Evolutionary conservation across 2,329 filamentous ascomycete genomes (phyloP), one percentile per base, ranked within the genome.

Genomic region (Penicillium sp.): DNA sequence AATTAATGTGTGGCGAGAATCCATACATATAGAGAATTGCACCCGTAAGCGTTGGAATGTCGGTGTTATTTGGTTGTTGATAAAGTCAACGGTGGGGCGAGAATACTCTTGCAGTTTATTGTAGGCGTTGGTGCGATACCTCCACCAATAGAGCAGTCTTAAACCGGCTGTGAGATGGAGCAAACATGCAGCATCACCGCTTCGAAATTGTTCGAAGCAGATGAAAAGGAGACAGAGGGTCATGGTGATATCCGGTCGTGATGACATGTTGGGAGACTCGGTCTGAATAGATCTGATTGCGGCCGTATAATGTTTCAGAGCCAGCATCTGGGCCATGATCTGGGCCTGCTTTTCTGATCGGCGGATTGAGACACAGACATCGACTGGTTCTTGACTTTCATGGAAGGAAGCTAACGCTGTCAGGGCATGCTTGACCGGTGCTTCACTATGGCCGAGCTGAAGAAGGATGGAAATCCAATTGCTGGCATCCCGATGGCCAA

Each of bases 21-120:
- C 48, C 48, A 45, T 50, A n/a, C 48, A 50, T 26, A 50, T n/a
- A 10, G 48, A 50, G 9, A 50, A 50, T 28, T 50, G 48, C 13
- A 50, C 48, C 1, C 48, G 48, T 19, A 50, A 21, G 1, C 48
- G 42, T 28, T 50, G 48, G 3, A 50, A 26, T 2, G 33, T 17
- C 6, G 48, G 42, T 4, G 42, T 50, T n/a, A 50, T 50, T 12
- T 50, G 22, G 9, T 50, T 29, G 28, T 50, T 50, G 22, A 50
- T 45, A n/a, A 45, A 37, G 9, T 50, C 37, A 3, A 45, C 12
- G 3, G 37, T 42, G 1, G 48, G 37, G 0, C 48, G 48, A 34
- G 42, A 45, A 19, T 50, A 50, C 31, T 45, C 29, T 24, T 42
- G 37, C 1, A 50, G 21, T 3, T 29, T 45, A 15, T 3, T 40